phyloP scores from a whole-genome alignment of 768 basidiomycete genomes.

The Cystobasidium onofrii region DNA sequence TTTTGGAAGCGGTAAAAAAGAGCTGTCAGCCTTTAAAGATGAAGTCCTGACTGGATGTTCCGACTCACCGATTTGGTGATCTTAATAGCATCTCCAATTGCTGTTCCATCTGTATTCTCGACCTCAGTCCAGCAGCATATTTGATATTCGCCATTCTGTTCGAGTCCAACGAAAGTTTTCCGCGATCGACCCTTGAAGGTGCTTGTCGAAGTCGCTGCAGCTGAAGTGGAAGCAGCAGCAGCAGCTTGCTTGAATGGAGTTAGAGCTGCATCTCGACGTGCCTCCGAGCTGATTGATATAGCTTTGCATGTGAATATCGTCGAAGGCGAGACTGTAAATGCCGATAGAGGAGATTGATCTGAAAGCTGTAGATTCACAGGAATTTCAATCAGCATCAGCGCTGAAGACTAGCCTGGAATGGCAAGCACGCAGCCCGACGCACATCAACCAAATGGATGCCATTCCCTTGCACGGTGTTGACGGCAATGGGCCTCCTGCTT shows the following conservation, averaged over 20 bases:
- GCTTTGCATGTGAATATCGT: slow-evolving; percentile 13
- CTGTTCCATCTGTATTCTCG: slow-evolving; percentile 8
- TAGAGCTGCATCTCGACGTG: background rate
- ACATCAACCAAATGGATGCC: slow-evolving; percentile 26
- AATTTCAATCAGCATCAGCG: background rate
- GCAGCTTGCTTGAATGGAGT: background rate
- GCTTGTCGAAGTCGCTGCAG: background rate
- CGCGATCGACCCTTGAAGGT: background rate
- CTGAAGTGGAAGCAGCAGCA: background rate
- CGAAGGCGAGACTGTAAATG: slow-evolving; percentile 19
- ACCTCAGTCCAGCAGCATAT: slow-evolving; percentile 24
- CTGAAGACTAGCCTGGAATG: background rate
- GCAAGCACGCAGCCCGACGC: background rate
- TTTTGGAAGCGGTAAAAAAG: background rate
- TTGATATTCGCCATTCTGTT: slow-evolving; percentile 6
- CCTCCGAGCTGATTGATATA: background rate
- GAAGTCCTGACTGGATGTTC: background rate
- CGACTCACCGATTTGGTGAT: background rate
- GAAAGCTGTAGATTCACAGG: slow-evolving; percentile 1
- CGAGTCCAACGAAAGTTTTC: slow-evolving; percentile 22
- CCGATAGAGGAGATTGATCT: slow-evolving; percentile 21
- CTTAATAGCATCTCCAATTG: background rate
- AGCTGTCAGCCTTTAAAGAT: background rate
- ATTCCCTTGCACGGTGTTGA: slow-evolving; percentile 19
- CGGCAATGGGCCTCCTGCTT: slow-evolving; percentile 9